Percentiles rank a stretch among this genome's conserved stretches.
phyloP scores from a whole-genome alignment of 768 basidiomycete genomes.

The Artomyces pyxidatus region DNA sequence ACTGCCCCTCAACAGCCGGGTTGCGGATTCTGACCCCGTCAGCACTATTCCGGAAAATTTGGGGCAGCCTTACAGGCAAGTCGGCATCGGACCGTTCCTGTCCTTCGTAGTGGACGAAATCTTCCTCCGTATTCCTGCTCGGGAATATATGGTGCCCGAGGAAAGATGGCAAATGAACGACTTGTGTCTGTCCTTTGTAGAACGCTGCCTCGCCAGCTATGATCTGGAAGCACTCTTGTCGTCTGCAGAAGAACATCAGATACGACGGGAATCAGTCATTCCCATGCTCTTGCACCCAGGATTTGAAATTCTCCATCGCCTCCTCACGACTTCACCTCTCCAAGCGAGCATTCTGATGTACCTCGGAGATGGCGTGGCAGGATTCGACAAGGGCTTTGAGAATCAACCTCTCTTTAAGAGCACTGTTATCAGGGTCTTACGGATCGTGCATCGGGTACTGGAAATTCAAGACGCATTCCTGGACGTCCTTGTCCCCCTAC shows the following conservation, averaged over 20 bases:
- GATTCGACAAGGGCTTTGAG: constrained; percentile 62
- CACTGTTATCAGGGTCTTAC: constrained; percentile 72
- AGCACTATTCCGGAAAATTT: constrained; percentile 75
- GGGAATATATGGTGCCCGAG: constrained; percentile 66
- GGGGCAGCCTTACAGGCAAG: constrained; percentile 72
- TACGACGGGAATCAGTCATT: constrained; percentile 45
- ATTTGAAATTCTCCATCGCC: constrained; percentile 72
- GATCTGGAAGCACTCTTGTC: constrained; percentile 68
- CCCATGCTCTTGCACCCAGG: constrained; percentile 73
- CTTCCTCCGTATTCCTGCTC: constrained; percentile 63
- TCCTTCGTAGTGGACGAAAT: constrained; percentile 89
- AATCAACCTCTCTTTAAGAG: constrained; percentile 62
- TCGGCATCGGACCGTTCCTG: constrained; percentile 76
- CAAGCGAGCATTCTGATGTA: constrained; percentile 72
- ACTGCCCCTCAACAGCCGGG: constrained; percentile 48
- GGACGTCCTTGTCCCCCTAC: constrained; percentile 75
- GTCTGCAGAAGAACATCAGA: constrained; percentile 40
- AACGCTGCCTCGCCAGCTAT: constrained; percentile 74
- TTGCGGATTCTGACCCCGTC: constrained; percentile 49
- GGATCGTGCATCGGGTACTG: constrained; percentile 73
- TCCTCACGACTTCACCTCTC: constrained; percentile 65
- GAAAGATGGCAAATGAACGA: constrained; percentile 89
- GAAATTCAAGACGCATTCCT: constrained; percentile 87
- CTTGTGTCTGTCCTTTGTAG: constrained; percentile 75
- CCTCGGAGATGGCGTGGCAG: constrained; percentile 71